Evolutionary conservation across 805 yeast species (phyloP).

Genomic region (Metschnikowia peoriensis): DNA sequence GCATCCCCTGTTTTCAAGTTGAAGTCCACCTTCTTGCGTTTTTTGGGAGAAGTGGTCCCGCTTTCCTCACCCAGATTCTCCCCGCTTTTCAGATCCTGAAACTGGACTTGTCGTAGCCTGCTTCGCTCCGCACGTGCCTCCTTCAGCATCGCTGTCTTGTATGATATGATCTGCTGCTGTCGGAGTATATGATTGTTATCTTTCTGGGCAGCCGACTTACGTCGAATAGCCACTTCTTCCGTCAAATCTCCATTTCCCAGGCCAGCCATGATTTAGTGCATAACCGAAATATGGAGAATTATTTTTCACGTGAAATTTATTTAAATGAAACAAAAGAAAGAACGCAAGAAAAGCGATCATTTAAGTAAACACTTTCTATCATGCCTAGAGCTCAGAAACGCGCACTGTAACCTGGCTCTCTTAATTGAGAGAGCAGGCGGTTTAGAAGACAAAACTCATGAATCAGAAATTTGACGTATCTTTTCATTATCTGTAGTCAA

Average conservation of each 20-base stretch:
- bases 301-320: not conserved
- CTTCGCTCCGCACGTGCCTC: conserved; percentile 29
- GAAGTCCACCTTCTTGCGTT: conserved; percentile 30
- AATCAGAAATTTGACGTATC: no score
- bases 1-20: not conserved
- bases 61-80: not conserved
- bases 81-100: not conserved
- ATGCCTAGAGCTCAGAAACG: not conserved
- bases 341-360: no score
- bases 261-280: conserved; percentile 6
- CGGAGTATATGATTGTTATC: conserved; percentile 17
- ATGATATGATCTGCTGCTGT: conserved; percentile 26
- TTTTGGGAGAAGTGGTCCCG: conserved; percentile 14
- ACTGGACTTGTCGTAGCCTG: conserved; percentile 13
- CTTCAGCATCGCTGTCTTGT: conserved; percentile 22
- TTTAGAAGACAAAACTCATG: no score
- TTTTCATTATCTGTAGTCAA: no score
- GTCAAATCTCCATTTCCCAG: not conserved
- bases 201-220: conserved; percentile 15
- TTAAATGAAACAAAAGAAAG: no score
- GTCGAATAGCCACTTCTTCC: conserved; percentile 5
- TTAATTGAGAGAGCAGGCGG: no score
- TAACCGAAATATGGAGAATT: not conserved
- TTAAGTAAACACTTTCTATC: no score
- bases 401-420: not conserved